Evolutionary conservation across 495 filamentous ascomycete species (phyloP).

Genomic region (Hypoxylon perforatum): DNA sequence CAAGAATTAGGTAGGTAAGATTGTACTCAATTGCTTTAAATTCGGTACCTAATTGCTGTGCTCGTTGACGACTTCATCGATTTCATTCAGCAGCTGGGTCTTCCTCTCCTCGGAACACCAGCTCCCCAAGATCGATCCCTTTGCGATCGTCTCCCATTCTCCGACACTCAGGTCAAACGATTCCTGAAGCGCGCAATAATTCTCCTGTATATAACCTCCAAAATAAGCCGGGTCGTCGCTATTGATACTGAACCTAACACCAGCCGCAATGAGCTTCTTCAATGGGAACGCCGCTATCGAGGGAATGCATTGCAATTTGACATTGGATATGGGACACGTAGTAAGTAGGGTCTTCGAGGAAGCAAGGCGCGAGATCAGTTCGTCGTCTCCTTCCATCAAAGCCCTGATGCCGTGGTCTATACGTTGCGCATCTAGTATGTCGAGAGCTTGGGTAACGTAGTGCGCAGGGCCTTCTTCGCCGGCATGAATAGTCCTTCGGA

Average conservation of each 20-base stretch:
- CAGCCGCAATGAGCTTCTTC: slow-evolving; percentile 70
- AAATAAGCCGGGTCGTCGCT: slow-evolving; percentile 87
- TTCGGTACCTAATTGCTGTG: slow-evolving; percentile 19
- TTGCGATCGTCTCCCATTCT: slow-evolving; percentile 74
- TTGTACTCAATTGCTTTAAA: not conserved
- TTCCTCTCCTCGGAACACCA: slow-evolving; percentile 64
- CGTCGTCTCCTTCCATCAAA: slow-evolving; percentile 66
- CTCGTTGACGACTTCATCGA: slow-evolving; percentile 43
- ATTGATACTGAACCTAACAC: slow-evolving; percentile 75
- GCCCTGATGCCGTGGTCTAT: slow-evolving; percentile 78
- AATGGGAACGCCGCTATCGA: slow-evolving; percentile 70
- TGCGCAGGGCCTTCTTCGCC: slow-evolving; percentile 78
- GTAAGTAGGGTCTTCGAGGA: slow-evolving; percentile 68
- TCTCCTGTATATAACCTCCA: slow-evolving; percentile 79
- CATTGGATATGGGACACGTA: slow-evolving; percentile 80
- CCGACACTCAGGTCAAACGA: slow-evolving; percentile 68
- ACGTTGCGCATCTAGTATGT: slow-evolving; percentile 64
- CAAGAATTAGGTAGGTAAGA: too few relatives aligned
- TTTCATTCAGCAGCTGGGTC: slow-evolving; percentile 51
- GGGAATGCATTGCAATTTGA: slow-evolving; percentile 68
- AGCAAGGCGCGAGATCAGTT: slow-evolving; percentile 68
- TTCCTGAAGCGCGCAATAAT: slow-evolving; percentile 80
- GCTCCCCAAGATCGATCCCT: slow-evolving; percentile 71
- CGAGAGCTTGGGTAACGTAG: slow-evolving; percentile 74
- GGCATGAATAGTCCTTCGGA: slow-evolving; percentile 74